Percentiles rank a stretch among this genome's conserved stretches.
These are phyloP conservation scores for Gnetum montanum DNA, from an alignment of 75 land plant species.

Conservation along the genomic window DNA sequence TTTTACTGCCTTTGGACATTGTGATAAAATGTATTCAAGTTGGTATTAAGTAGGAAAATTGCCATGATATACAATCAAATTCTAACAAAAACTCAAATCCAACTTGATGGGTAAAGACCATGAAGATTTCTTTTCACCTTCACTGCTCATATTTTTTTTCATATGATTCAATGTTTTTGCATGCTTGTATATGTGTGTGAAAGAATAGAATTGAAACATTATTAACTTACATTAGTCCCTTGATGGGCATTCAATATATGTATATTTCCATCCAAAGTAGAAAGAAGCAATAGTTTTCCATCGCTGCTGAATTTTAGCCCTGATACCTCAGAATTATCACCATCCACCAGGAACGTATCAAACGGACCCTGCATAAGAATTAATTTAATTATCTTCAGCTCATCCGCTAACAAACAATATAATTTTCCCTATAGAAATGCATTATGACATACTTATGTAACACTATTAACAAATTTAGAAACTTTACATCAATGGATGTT, in stretches of 20 bases:
- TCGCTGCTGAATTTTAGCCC: constrained; percentile 80
- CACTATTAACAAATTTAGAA: neutral
- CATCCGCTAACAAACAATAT: neutral
- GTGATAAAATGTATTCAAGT: too few relatives aligned
- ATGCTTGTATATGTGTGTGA: too few relatives aligned
- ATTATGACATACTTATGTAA: neutral
- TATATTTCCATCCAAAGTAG: constrained; percentile 58
- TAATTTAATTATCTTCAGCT: too few relatives aligned
- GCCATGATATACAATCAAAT: too few relatives aligned
- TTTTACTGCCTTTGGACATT: too few relatives aligned
- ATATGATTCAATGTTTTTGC: too few relatives aligned
- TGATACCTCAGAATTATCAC: constrained; percentile 59
- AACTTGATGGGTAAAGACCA: too few relatives aligned
- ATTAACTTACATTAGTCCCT: constrained; percentile 63
- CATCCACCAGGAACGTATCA: constrained; percentile 57
- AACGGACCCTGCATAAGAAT: constrained; percentile 69
- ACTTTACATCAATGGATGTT: neutral
- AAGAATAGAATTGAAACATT: too few relatives aligned
- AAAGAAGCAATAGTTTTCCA: constrained; percentile 72
- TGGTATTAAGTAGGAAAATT: too few relatives aligned
- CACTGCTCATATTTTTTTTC: too few relatives aligned
- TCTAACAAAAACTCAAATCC: too few relatives aligned
- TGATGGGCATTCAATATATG: constrained; percentile 71
- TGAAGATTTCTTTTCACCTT: too few relatives aligned
- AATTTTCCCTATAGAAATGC: neutral